Conservation (phyloP, 306 rosid genomes). For the Prunus armeniaca region DNA sequence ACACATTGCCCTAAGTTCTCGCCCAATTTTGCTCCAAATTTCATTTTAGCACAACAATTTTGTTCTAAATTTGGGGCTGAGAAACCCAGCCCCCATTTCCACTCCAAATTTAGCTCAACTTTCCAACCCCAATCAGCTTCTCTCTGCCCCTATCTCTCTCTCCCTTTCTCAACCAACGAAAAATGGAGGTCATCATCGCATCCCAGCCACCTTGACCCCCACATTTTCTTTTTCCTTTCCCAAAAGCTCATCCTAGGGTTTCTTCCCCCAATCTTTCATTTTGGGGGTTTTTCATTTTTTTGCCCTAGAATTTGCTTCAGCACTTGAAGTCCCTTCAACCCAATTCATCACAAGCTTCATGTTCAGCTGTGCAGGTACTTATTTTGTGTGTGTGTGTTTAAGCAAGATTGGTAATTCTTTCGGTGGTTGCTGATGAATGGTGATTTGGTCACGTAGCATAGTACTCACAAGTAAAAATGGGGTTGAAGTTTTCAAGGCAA, state of each 20-base stretch:
- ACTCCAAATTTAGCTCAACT: conserved; percentile 29
- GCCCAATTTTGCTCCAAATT: conserved; percentile 23
- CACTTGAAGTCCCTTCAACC: not conserved
- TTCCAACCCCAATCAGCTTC: conserved; percentile 29
- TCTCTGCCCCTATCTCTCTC: conserved; percentile 21
- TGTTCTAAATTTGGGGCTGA: not conserved
- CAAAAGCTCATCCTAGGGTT: conserved; percentile 47
- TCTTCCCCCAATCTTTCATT: conserved; percentile 21
- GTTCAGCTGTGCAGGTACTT: conserved; percentile 26
- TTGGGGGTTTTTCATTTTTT: conserved; percentile 9
- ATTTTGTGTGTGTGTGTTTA: not conserved
- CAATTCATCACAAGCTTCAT: conserved; percentile 38
- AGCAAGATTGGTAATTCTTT: not conserved
- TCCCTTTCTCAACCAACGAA: conserved; percentile 21
- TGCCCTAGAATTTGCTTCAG: conserved; percentile 51
- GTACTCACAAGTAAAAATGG: conserved; percentile 52
- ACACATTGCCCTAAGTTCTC: conserved; percentile 29
- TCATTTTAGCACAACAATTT: not conserved
- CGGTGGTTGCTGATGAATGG: not conserved
- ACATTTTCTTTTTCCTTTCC: conserved; percentile 4
- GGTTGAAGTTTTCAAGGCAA: conserved; percentile 55
- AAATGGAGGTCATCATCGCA: conserved; percentile 36
- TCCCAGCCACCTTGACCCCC: conserved; percentile 19
- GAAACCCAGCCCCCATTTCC: not conserved
- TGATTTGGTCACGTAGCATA: conserved; percentile 31